Base-by-base conservation (phyloP, 2,329 filamentous ascomycete genomes). In the Cladosporium colombiae region DNA sequence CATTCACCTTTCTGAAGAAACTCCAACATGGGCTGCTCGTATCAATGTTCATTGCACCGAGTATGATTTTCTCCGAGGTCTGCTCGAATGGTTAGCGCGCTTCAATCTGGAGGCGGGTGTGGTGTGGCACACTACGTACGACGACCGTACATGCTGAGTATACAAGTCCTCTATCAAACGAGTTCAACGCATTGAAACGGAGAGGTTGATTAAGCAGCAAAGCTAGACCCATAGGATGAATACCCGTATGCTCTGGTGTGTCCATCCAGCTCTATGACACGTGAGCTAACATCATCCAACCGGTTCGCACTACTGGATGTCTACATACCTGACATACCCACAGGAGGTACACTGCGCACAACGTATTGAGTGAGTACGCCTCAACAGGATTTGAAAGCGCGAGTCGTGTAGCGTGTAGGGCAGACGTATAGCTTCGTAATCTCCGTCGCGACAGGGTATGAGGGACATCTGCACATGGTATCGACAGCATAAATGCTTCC, bases 101-200 rank as follows among this genome's bases (percentile, higher is more conserved):
- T 33, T 33, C 27, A 14, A 21, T 2, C 2, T 13, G 10, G 52
- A 11, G n/a, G 27, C 3, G 3, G 8, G 11, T 33, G 3, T 11
- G 18, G n/a, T 33, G 16, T 33, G 27, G 10, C 21, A 6, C 10
- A 6, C 10, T 33, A 55, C 52, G 52, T 55, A 55, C 52, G 16
- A 55, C 52, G 3, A 55, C 52, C 52, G 52, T 33, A 33, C 52
- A 55, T 31, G 52, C 52, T n/a, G 31, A 29, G n/a, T 55, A 55
- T 13, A 55, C 25, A 18, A 55, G 5, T 11, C 52, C 52, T 55
- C 52, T 33, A 10, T 55, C 52, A 13, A 55, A 55, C 6, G 27
- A 31, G n/a, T 10, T 14, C 5, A 31, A 31, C 3, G 52, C 7
- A 33, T 23, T 16, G 10, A 55, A 55, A 11, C 27, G 52, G n/a